Conservation (phyloP, 2,329 filamentous ascomycete species). For the Aspergillus aculeatinus region DNA sequence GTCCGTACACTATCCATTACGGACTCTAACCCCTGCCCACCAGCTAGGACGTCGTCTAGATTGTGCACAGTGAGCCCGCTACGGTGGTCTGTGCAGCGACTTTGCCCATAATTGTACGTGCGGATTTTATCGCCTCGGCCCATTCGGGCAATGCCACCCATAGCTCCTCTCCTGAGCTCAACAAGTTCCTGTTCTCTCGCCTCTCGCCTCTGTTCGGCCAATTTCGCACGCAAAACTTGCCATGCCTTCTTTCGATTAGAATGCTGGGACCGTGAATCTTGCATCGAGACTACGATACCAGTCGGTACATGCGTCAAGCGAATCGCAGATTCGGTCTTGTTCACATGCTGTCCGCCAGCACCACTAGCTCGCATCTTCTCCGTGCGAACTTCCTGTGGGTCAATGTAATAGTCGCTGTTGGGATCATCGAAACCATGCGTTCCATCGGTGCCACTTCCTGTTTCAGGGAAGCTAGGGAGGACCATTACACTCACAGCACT, state of each 20-base stretch:
- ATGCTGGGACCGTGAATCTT: slow-evolving; percentile 87
- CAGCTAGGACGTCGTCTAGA: slow-evolving; percentile 74
- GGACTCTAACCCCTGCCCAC: slow-evolving; percentile 68
- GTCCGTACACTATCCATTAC: slow-evolving; percentile 75
- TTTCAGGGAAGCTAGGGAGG: slow-evolving; percentile 72
- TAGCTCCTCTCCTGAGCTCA: slow-evolving; percentile 71
- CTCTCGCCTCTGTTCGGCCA: slow-evolving; percentile 78
- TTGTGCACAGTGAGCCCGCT: slow-evolving; percentile 78
- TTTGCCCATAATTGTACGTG: slow-evolving; percentile 80
- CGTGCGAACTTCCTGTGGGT: slow-evolving; percentile 74
- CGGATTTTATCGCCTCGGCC: slow-evolving; percentile 91
- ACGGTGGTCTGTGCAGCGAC: slow-evolving; percentile 85
- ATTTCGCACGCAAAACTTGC: slow-evolving; percentile 75
- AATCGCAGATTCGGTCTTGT: slow-evolving; percentile 95
- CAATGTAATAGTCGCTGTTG: slow-evolving; percentile 85
- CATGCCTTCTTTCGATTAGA: slow-evolving; percentile 86
- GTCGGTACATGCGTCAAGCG: slow-evolving; percentile 88
- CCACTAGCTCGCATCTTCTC: slow-evolving; percentile 92
- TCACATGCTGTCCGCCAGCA: slow-evolving; percentile 95
- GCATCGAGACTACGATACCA: slow-evolving; percentile 82
- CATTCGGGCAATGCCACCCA: slow-evolving; percentile 74
- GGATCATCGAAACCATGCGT: slow-evolving; percentile 74
- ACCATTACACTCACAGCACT: slow-evolving; percentile 91
- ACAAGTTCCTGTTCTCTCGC: slow-evolving; percentile 78
- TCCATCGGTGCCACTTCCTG: slow-evolving; percentile 49